Evolutionary conservation across 495 filamentous ascomycete genomes (phyloP), one percentile per base, ranked within the genome.

Genomic region (Penicillium canescens): DNA sequence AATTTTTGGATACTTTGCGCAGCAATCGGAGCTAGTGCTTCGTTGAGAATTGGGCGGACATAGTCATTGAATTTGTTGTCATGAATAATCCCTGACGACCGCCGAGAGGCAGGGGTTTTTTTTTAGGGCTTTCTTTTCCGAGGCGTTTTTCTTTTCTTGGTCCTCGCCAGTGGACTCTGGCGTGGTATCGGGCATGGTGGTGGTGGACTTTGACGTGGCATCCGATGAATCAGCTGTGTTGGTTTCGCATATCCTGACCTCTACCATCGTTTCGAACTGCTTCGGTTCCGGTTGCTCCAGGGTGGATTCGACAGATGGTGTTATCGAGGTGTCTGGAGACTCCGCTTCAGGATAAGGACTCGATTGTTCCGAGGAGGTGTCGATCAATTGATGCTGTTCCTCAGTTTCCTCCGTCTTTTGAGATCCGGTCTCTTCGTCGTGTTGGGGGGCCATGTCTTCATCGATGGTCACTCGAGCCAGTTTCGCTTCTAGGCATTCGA

Each of bases 1-100:
- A 78, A 78, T 42, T 65, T 76, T 46, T 77, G 75, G 8, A 76
- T 66, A 16, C 63, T 63, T 50, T 70, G 69, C 1, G 72, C 68
- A 2, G 72, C 68, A 18, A 68, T 54, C 3, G 68, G 59, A 1
- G 75, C 75, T 12, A 72, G 20, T 1, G 72, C 70, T 57, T 76
- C 71, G 35, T 71, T 52, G 5, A 78, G 57, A 21, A 78, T 73
- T 16, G 64, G 55, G 3, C 55, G 65, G n/a, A 73, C 72, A 36
- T 78, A 78, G 26, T 60, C 47, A 55, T 69, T 76, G 14, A 57
- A 56, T 39, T 71, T 70, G 20, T 58, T 59, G 61, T 78, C 65
- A 16, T 63, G 53, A n/a, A 78, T 55, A 21, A 67, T 63, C 9
- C 71, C 73, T 3, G 72, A 75, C 12, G 72, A 75, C 7, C 61